Base-by-base conservation (phyloP, 805 yeast genomes). In the Clavispora santaluciae region DNA sequence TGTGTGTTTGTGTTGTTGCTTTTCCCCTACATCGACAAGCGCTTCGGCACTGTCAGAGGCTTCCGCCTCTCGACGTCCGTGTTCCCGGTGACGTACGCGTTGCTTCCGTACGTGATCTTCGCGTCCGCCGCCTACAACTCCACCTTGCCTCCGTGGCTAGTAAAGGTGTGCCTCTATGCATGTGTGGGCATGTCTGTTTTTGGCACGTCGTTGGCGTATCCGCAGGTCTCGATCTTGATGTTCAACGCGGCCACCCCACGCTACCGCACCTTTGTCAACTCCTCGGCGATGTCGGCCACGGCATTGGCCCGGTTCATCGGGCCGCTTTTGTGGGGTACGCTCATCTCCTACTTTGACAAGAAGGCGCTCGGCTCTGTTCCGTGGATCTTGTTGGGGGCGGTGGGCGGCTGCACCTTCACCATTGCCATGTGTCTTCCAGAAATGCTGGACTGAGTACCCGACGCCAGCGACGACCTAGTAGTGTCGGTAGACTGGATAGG, bases 201-300 rank as follows among this genome's bases (percentile, higher is more conserved):
- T 6, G 66, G 72, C 6, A 60, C 62, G 10, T 63, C 83, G 1
- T 59, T 76, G 43, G 65, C 77, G 9, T 73, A 70, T 44, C 83
- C 86, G 6, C 76, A 73, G 43, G 60, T 78, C 20, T 56, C 76
- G 45, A 61, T 79, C 17, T 61, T 81, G 40, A 68, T 78, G 25
- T 83, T 78, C 55, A 65, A 79, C 36, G 72, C 76, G 6, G 70
- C 83, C 1, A 72, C 72, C 10, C 68, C 77, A 17, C 64, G 72
- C 45, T 73, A 78, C 46, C 65, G 83, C 36, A 83, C 83, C 1
- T 70, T 76, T 49, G 70, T 81, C 41, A 81, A 81, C 53, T 81
- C 82, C 11, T 68, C 77, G 13, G 66, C 80, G 3, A 69, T 79
- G 55, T 72, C 79, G 30, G 64, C 72, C 28, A 59, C 74, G 15